Percentiles rank a stretch among this genome's conserved stretches.
Conservation (phyloP, 2,329 filamentous ascomycete genomes). For the Alternaria brassicae region DNA sequence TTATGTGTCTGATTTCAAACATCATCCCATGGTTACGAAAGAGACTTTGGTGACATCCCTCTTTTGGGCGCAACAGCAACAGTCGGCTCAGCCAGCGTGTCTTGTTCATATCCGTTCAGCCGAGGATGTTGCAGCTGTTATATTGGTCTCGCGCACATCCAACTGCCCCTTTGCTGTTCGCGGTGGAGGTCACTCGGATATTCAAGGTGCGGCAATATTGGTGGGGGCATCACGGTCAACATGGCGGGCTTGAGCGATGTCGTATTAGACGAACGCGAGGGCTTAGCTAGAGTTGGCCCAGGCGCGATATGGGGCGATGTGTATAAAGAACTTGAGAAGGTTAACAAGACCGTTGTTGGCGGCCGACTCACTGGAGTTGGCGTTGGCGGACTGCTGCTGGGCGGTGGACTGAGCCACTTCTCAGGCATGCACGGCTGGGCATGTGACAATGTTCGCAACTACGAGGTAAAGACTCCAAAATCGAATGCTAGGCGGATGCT, state of each 20-base stretch:
- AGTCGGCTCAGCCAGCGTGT: not conserved
- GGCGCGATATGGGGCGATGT: constrained; percentile 41
- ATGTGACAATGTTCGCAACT: constrained; percentile 43
- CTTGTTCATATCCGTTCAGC: not conserved
- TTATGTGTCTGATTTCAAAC: not conserved
- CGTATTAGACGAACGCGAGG: constrained; percentile 4
- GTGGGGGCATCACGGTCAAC: constrained; percentile 27
- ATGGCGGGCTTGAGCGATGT: constrained; percentile 16
- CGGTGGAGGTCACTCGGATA: constrained; percentile 27
- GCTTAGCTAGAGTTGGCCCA: constrained; percentile 18
- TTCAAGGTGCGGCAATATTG: constrained; percentile 29
- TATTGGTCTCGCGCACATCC: not conserved
- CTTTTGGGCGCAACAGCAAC: constrained; percentile 5
- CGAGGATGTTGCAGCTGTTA: not conserved
- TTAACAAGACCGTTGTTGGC: constrained; percentile 14
- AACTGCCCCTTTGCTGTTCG: constrained; percentile 29
- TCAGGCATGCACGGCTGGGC: constrained; percentile 34
- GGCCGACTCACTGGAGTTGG: constrained; percentile 28
- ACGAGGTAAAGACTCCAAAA: constrained; percentile 26
- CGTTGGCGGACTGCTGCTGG: constrained; percentile 30
- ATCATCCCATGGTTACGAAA: not conserved
- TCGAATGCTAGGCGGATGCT: not conserved
- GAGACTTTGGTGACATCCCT: not conserved
- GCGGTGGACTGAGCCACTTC: constrained; percentile 47
- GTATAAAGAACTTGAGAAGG: constrained; percentile 28